phyloP scores from a whole-genome alignment of 129 eudicot species.

The Kitagawia praeruptora region DNA sequence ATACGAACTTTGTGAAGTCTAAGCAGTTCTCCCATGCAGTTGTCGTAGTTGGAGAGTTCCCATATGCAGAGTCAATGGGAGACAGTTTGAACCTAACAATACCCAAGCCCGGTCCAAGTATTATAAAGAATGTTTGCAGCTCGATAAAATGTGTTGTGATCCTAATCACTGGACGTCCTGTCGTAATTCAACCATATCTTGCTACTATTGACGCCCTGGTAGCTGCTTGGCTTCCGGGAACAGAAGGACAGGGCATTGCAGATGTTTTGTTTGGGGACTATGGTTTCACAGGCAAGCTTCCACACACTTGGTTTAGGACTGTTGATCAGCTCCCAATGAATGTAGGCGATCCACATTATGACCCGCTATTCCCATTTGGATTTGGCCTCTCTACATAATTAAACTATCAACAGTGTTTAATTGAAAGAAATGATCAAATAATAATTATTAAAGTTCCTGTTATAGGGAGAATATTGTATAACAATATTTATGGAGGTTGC shows the following conservation, averaged over 20 bases:
- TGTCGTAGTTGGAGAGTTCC: slow-evolving; percentile 73
- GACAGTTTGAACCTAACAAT: slow-evolving; percentile 62
- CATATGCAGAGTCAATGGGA: slow-evolving; percentile 70
- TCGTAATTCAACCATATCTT: slow-evolving; percentile 55
- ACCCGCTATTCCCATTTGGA: slow-evolving; percentile 16
- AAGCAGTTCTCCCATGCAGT: slow-evolving; percentile 56
- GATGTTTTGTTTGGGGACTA: slow-evolving; percentile 11
- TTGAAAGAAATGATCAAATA: no score
- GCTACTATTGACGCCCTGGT: slow-evolving; percentile 52
- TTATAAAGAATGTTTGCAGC: slow-evolving; percentile 49
- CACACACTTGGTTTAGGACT: slow-evolving; percentile 7
- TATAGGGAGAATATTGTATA: no score
- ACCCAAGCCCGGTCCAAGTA: slow-evolving; percentile 55
- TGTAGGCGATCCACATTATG: slow-evolving; percentile 16
- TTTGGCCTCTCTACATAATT: slow-evolving; percentile 12
- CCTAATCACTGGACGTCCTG: slow-evolving; percentile 61
- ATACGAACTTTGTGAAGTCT: slow-evolving; percentile 31
- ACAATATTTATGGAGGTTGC: no score
- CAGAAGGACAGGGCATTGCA: slow-evolving; percentile 15
- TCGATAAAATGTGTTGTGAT: slow-evolving; percentile 67
- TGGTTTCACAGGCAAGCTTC: slow-evolving; percentile 16
- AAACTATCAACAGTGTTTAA: no score
- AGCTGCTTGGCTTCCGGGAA: slow-evolving; percentile 86
- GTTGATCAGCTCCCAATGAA: slow-evolving; percentile 21
- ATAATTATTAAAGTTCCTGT: no score